These are phyloP conservation scores for Stachybotrys elegans DNA, from an alignment of 2,329 filamentous ascomycete genomes.

Conservation along the genomic window DNA sequence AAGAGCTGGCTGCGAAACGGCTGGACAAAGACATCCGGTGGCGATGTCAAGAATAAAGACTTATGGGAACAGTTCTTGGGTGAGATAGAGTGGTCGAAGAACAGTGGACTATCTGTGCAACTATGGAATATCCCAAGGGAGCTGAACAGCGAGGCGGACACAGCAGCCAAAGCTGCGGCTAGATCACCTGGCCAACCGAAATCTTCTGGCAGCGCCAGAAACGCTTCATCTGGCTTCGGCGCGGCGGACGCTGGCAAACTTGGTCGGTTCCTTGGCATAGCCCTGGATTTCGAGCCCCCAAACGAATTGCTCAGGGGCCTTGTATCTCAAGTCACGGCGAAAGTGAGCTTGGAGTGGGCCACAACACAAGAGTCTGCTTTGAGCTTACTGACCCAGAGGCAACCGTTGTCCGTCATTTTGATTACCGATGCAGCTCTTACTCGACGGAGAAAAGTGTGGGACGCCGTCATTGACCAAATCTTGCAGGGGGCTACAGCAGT, in stretches of 20 bases:
- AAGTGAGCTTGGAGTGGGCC: conserved; percentile 4
- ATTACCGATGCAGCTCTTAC: conserved; percentile 4
- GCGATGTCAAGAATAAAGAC: too few relatives aligned
- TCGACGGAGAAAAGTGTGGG: conserved; percentile 3
- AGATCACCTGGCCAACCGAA: too few relatives aligned
- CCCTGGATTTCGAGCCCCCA: too few relatives aligned
- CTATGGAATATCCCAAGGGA: conserved; percentile 44
- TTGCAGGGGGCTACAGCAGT: conserved; percentile 7
- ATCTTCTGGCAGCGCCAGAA: too few relatives aligned
- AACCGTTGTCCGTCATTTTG: conserved; percentile 7
- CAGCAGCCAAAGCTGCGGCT: conserved; percentile 28
- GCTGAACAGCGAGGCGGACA: conserved; percentile 37
- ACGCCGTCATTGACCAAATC: conserved; percentile 6
- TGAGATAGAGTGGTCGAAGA: conserved; percentile 26
- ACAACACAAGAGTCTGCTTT: conserved; percentile 4
- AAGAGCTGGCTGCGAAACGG: too few relatives aligned
- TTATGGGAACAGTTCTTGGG: conserved; percentile 45
- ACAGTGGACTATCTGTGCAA: conserved; percentile 26
- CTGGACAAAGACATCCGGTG: too few relatives aligned
- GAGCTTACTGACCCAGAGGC: not conserved
- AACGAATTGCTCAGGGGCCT: too few relatives aligned
- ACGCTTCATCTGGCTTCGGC: too few relatives aligned
- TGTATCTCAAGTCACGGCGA: conserved; percentile 2
- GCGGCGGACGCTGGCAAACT: too few relatives aligned
- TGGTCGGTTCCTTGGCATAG: too few relatives aligned